Evolutionary conservation across 2,329 filamentous ascomycete genomes (phyloP), one percentile per base, ranked within the genome.

Genomic region (Lasiodiplodia hormozganensis): DNA sequence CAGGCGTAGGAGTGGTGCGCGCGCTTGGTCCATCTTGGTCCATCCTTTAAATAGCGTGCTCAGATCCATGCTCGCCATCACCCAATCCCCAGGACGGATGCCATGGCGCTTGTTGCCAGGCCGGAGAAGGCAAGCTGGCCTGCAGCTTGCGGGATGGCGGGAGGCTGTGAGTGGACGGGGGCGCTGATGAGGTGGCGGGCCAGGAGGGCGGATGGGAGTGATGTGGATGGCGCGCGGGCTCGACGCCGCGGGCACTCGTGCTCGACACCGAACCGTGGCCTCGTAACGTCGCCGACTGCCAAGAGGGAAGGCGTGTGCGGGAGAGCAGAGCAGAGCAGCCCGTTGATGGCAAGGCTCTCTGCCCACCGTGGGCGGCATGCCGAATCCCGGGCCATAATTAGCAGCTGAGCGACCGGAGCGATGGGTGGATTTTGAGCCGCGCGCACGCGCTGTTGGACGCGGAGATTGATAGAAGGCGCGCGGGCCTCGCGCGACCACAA

Each of bases 51-150:
- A 52, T 64, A 64, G 60, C 36, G 38, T n/a, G 43, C 23, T 31
- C n/a, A 28, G n/a, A 64, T 43, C 60, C 60, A 62, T 62, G 58
- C 58, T 62, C 43, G 23, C 11, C 23, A 64, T 64, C 43, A 36
- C 18, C 60, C 60, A 64, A 38, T 51, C 60, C 40, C 38, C 40
- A 51, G 57, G 57, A 6, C 40, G 57, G 23, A 62, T n/a, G 31
- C 47, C 47, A 52, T 47, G 60, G 60, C 58, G 58, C 58, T 34
- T 51, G 60, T 47, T 52, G 60, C 40, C 57, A 62, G 47, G 31
- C 31, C 43, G 18, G 43, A 21, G 43, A 10, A 47, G 18, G n/a
- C 31, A 34, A 34, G 31, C 8, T 10, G 31, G 31, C 43, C 6
- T n/a, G 43, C 43, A 21, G 43, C 16, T 11, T 31, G 40, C 47